These are phyloP conservation scores for Pulveroboletus ravenelii DNA, from an alignment of 768 basidiomycete species.

Conservation along the genomic window DNA sequence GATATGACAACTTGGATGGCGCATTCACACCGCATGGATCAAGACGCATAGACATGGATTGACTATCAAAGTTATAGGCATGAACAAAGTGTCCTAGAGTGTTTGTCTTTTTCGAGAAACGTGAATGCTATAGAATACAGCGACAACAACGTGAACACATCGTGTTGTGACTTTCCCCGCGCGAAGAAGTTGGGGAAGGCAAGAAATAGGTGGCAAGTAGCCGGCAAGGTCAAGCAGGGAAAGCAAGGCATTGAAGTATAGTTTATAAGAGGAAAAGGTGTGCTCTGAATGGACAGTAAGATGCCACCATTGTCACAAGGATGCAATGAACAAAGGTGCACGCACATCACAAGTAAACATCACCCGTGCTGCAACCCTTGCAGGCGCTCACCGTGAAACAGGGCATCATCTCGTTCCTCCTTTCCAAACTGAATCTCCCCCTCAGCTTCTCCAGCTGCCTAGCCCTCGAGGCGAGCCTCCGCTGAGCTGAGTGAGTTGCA, in stretches of 20 bases:
- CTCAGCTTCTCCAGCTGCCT: constrained; percentile 63
- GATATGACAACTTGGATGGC: neutral
- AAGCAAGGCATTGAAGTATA: constrained; percentile 22
- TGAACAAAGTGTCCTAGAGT: constrained; percentile 26
- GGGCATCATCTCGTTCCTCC: constrained; percentile 10
- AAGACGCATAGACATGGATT: constrained; percentile 23
- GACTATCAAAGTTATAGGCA: constrained; percentile 19
- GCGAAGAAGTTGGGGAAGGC: constrained; percentile 1
- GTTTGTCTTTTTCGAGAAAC: constrained; percentile 9
- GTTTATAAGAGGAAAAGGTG: constrained; percentile 2
- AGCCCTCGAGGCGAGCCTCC: constrained; percentile 55
- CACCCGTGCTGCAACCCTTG: constrained; percentile 23
- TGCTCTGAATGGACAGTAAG: constrained; percentile 7
- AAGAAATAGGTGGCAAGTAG: constrained; percentile 21
- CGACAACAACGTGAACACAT: constrained; percentile 27
- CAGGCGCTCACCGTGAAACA: constrained; percentile 27
- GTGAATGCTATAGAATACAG: constrained; percentile 26
- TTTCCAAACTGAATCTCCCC: constrained; percentile 45
- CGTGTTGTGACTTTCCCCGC: constrained; percentile 15
- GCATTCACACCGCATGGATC: neutral
- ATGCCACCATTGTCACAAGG: constrained; percentile 5
- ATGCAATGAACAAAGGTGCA: constrained; percentile 2
- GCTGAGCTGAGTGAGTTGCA: constrained; percentile 17
- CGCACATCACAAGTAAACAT: constrained; percentile 29
- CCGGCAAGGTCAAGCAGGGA: constrained; percentile 3